Conservation (phyloP, 352 stramenopile genomes). For the Aphanomyces stellatus region DNA sequence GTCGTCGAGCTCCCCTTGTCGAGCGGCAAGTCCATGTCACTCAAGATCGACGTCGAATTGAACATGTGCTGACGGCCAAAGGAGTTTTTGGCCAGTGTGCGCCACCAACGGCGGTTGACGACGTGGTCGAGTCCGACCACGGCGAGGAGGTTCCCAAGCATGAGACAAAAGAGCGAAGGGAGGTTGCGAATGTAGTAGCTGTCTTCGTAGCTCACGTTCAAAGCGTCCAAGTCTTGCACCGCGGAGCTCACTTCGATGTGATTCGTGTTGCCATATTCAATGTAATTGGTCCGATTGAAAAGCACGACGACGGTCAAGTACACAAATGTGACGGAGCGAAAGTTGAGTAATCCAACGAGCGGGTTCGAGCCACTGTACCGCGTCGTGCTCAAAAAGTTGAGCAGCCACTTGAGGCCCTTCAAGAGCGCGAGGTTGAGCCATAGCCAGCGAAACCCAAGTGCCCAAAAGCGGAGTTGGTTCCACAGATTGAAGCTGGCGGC, state of each 20-base stretch:
- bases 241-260: background rate
- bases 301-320: background rate
- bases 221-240: background rate
- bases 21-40: background rate
- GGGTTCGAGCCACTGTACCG: background rate
- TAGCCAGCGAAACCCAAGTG: background rate
- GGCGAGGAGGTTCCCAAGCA: background rate
- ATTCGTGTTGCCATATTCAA: slow-evolving; percentile 1
- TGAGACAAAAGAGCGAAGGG: background rate
- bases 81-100: background rate
- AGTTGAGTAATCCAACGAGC: slow-evolving; percentile 8
- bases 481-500: background rate
- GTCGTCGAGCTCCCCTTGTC: background rate
- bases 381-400: background rate
- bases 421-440: background rate
- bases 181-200: background rate
- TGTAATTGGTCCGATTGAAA: background rate
- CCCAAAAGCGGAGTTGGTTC: background rate
- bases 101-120: background rate
- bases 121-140: background rate
- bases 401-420: background rate
- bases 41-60: slow-evolving; percentile 4
- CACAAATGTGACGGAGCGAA: background rate
- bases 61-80: background rate
- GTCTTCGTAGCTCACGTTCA: background rate